Percentiles rank a stretch among this genome's conserved stretches.
phyloP scores from a whole-genome alignment of 2,329 filamentous ascomycete species.

The Fusarium illudens region DNA sequence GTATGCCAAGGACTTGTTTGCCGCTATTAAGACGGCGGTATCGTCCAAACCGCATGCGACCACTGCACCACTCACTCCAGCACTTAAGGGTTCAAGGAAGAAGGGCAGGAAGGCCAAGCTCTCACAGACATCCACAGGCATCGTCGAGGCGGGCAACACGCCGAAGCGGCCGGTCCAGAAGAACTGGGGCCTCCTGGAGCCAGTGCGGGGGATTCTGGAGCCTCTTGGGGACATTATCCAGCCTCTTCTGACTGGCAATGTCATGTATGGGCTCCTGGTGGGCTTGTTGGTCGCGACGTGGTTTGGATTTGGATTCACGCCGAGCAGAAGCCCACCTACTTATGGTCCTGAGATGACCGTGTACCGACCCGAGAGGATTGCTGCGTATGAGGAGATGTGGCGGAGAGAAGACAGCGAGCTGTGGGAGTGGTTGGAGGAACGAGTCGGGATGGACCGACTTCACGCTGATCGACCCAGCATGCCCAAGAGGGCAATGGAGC shows the following conservation, averaged over 20 bases:
- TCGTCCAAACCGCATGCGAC: slow-evolving; percentile 66
- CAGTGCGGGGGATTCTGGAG: slow-evolving; percentile 73
- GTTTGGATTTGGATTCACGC: slow-evolving; percentile 69
- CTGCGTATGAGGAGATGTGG: slow-evolving; percentile 95
- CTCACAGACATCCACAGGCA: slow-evolving; percentile 55
- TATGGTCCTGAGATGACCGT: slow-evolving; percentile 47
- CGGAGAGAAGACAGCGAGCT: slow-evolving; percentile 84
- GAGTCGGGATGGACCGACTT: slow-evolving; percentile 75
- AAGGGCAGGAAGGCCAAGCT: slow-evolving; percentile 63
- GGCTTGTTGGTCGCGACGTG: slow-evolving; percentile 78
- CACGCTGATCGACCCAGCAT: slow-evolving; percentile 45
- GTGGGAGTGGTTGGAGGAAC: slow-evolving; percentile 93
- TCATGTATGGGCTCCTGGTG: slow-evolving; percentile 78
- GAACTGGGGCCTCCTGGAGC: slow-evolving; percentile 84
- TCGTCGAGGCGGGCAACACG: slow-evolving; percentile 50
- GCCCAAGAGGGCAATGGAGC: slow-evolving; percentile 61
- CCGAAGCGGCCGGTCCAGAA: slow-evolving; percentile 55
- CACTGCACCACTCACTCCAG: slow-evolving; percentile 54
- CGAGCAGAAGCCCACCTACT: slow-evolving; percentile 48
- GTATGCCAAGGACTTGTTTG: slow-evolving; percentile 83
- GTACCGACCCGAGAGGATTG: slow-evolving; percentile 69
- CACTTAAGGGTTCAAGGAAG: slow-evolving; percentile 65
- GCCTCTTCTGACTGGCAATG: slow-evolving; percentile 78
- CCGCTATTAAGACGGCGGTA: slow-evolving; percentile 76
- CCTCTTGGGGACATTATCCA: slow-evolving; percentile 74